phyloP scores from a whole-genome alignment of 345 rosid genomes.

The Arabidopsis arenosa region DNA sequence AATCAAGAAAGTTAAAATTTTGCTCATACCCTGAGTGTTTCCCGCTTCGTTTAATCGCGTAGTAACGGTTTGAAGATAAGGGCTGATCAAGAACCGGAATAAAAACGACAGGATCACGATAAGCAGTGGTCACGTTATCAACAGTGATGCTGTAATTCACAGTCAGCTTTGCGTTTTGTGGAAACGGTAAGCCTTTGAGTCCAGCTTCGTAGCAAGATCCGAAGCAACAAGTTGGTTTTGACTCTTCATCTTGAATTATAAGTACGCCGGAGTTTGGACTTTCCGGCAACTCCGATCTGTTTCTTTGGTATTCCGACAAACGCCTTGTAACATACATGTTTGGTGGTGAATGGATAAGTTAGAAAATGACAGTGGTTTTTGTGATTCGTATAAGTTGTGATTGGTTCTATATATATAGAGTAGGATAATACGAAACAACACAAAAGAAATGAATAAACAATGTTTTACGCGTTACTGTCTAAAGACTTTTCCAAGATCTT shows the following conservation, averaged over 20 bases:
- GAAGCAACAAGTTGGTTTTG: constrained; percentile 53
- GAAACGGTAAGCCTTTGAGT: constrained; percentile 39
- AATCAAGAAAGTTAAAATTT: not conserved
- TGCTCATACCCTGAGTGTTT: constrained; percentile 37
- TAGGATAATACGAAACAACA: not conserved
- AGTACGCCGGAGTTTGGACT: constrained; percentile 62
- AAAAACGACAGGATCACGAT: constrained; percentile 42
- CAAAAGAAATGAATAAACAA: not conserved
- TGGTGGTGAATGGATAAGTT: not conserved
- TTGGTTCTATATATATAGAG: constrained; percentile 1
- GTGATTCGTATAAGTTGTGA: not conserved
- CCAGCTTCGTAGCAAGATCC: constrained; percentile 43
- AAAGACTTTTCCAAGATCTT: constrained; percentile 31
- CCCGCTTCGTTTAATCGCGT: constrained; percentile 28
- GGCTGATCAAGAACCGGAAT: constrained; percentile 58
- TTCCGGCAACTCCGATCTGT: constrained; percentile 47
- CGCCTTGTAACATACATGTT: constrained; percentile 43
- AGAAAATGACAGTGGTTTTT: not conserved
- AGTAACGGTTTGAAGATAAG: constrained; percentile 52
- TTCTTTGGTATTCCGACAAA: constrained; percentile 53
- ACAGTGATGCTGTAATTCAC: constrained; percentile 9
- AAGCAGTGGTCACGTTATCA: not conserved
- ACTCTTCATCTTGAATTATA: constrained; percentile 63
- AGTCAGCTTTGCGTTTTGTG: constrained; percentile 30
- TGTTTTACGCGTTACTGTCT: constrained; percentile 14